Percentiles rank a stretch among this genome's conserved stretches.
These are phyloP conservation scores for Austroboletus eburneus DNA, from an alignment of 768 basidiomycete genomes.

Conservation along the genomic window DNA sequence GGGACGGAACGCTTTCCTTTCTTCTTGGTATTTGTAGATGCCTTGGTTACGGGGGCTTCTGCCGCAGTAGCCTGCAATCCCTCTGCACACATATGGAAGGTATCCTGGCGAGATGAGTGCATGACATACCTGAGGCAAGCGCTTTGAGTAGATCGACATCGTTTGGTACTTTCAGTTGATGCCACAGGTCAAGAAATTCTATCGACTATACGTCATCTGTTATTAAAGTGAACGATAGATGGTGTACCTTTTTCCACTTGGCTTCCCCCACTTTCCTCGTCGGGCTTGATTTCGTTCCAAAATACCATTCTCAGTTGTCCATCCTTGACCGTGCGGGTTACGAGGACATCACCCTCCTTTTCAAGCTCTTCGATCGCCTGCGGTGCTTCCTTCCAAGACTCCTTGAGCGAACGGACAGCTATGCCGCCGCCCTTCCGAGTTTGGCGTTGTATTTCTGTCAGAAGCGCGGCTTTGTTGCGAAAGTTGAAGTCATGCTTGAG, in stretches of 20 bases:
- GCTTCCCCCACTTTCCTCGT: conserved; percentile 64
- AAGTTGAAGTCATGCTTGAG: conserved; percentile 81
- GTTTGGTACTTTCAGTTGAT: conserved; percentile 76
- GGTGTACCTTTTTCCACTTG: conserved; percentile 74
- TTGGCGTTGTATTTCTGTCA: conserved; percentile 83
- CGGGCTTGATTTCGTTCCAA: conserved; percentile 84
- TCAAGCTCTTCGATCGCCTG: conserved; percentile 85
- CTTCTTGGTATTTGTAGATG: conserved; percentile 62
- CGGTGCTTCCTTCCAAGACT: conserved; percentile 88
- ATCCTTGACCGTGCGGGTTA: conserved; percentile 83
- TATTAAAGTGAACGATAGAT: not conserved
- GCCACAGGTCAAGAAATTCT: conserved; percentile 92
- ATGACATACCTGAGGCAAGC: conserved; percentile 61
- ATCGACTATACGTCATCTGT: conserved; percentile 8
- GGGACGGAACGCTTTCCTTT: conserved; percentile 75
- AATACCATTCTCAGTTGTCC: conserved; percentile 82
- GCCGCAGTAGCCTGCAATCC: conserved; percentile 78
- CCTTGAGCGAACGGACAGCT: conserved; percentile 78
- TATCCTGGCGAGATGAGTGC: not conserved
- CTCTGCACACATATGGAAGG: conserved; percentile 39
- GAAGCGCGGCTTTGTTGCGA: conserved; percentile 74
- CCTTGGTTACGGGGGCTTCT: conserved; percentile 52
- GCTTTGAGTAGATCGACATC: conserved; percentile 79
- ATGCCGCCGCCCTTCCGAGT: conserved; percentile 83
- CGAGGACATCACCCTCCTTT: conserved; percentile 81